Conservation (phyloP, 2,329 filamentous ascomycete species). For the Teratosphaeria nubilosa region DNA sequence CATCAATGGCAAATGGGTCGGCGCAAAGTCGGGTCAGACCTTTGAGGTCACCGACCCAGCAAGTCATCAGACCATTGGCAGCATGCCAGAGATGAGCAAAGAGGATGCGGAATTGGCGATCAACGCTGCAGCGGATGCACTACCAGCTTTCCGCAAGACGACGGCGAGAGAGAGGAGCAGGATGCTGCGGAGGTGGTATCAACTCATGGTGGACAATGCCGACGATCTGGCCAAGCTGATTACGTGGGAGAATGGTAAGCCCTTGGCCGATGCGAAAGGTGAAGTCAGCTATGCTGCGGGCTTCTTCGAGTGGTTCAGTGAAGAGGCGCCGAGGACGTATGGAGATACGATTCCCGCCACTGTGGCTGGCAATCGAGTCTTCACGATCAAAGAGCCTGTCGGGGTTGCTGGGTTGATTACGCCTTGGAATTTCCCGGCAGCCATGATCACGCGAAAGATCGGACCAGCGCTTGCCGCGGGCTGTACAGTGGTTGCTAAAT, state of each 20-base stretch:
- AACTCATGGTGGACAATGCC: slow-evolving; percentile 65
- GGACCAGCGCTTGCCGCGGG: slow-evolving; percentile 71
- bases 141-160: slow-evolving; percentile 58
- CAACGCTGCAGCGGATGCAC: slow-evolving; percentile 66
- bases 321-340: slow-evolving; percentile 64
- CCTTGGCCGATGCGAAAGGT: slow-evolving; percentile 61
- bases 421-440: slow-evolving; percentile 70
- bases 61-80: slow-evolving; percentile 69
- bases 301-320: slow-evolving; percentile 74
- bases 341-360: slow-evolving; percentile 66
- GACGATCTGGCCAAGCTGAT: slow-evolving; percentile 76
- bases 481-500: slow-evolving; percentile 87
- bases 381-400: slow-evolving; percentile 72
- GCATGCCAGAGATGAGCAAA: slow-evolving; percentile 71
- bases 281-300: slow-evolving; percentile 63
- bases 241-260: slow-evolving; percentile 86
- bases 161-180: slow-evolving; percentile 66
- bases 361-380: slow-evolving; percentile 61
- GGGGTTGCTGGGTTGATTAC: slow-evolving; percentile 77
- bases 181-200: slow-evolving; percentile 70
- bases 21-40: slow-evolving; percentile 75
- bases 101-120: slow-evolving; percentile 75
- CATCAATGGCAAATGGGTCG: slow-evolving; percentile 87
- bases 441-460: slow-evolving; percentile 40
- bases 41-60: slow-evolving; percentile 87